Evolutionary conservation across 192 early-diverging fungal species (phyloP), one percentile per base, ranked within the genome.

Genomic region (Coemansia sp.): DNA sequence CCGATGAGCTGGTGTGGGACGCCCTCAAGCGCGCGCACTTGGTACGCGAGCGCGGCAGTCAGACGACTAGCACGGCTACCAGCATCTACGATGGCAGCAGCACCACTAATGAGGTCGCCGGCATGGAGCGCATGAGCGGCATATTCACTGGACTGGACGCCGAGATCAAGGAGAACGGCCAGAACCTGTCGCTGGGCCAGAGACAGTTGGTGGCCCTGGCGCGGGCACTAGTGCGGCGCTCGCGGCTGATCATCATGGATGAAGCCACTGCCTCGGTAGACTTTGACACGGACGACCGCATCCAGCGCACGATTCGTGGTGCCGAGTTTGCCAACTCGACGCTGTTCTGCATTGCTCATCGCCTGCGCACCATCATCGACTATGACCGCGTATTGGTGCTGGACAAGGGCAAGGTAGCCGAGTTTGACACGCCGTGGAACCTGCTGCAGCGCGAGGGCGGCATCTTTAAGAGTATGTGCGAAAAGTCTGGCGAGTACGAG

Each of bases 241-340:
- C 88, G 38, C 76, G 81, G 32, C 61, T 94, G 27, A 88, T 95
- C 59, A 80, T 95, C 36, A 79, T 94, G 82, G 92, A 95, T 68
- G 94, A 95, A 70, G 94, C 94, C 1, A 96, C 96, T 0, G 95
- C 92, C 4, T 88, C 86, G 19, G 93, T 95, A 2, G 96, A 98
- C 70, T 87, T 89, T 71, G 85, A 88, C 56, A 96, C 93, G 0
- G 96, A 98, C 68, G 85, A 84, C 15, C 84, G 84, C 41, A 96
- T 98, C 71, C 96, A 98, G 75, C 68, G 73, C 19, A 94, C 94
- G 0, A 95, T 98, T 60, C 90, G 94, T 31, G 67, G 76, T 27
- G 86, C 89, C 61, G 85, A 88, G 59, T 93, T 94, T 73, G 74
- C 78, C 37, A 69, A 89, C 41, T 85, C 88, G 3, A 92, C 96